Percentiles rank a stretch among this genome's conserved stretches.
Conservation (phyloP, 345 rosid species). For the Eucalyptus erythrocorys region DNA sequence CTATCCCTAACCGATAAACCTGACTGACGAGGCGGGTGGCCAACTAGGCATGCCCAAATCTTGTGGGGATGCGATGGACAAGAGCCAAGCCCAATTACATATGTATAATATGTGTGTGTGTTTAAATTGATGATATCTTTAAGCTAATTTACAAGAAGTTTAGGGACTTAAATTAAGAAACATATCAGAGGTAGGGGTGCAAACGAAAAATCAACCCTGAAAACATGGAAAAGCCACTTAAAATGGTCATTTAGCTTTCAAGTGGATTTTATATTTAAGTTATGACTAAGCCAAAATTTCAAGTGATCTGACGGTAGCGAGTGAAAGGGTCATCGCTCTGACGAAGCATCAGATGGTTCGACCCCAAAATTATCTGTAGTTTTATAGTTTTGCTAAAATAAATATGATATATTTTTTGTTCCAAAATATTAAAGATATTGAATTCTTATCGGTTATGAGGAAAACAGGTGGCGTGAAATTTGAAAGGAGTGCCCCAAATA, state of each 20-base stretch:
- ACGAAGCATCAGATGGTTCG: background rate
- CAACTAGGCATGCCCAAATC: background rate
- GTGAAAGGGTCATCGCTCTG: background rate
- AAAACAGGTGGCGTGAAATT: background rate
- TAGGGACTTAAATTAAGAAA: background rate
- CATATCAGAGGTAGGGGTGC: background rate
- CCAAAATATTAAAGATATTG: background rate
- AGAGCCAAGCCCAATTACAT: background rate
- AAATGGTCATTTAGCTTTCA: background rate
- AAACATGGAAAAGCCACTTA: background rate
- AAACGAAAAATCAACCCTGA: background rate
- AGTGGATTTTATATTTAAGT: background rate
- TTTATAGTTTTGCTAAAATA: background rate
- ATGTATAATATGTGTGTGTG: background rate
- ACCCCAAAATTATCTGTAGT: background rate
- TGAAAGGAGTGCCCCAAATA: background rate
- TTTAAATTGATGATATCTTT: background rate
- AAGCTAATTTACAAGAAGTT: background rate
- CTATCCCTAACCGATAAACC: background rate
- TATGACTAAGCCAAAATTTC: background rate
- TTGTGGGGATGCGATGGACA: background rate
- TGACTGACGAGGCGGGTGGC: background rate
- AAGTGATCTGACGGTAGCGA: background rate
- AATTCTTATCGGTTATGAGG: background rate
- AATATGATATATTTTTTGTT: background rate